These are phyloP conservation scores for Lablab purpureus DNA, from an alignment of 306 rosid species.

Conservation along the genomic window DNA sequence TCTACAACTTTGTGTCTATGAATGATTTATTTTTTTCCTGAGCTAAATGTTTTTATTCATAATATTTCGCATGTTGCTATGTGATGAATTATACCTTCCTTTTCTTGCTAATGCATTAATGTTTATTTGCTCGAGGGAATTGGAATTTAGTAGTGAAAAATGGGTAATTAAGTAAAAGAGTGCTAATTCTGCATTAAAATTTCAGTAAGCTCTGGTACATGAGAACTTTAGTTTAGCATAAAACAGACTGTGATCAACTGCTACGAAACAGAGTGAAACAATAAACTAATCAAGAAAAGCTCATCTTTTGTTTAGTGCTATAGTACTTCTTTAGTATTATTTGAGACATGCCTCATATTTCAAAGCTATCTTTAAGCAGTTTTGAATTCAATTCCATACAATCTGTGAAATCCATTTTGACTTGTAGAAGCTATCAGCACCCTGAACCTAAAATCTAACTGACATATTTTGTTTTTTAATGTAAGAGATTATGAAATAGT, in stretches of 20 bases:
- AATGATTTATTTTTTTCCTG: neutral
- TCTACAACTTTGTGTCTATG: neutral
- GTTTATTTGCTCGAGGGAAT: neutral
- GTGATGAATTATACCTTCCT: conserved; percentile 16
- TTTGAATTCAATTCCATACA: conserved; percentile 16
- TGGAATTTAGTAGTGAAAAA: conserved; percentile 19
- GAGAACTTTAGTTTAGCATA: conserved; percentile 20
- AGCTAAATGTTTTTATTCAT: neutral
- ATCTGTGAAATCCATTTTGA: conserved; percentile 8
- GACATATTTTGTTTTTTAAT: conserved; percentile 1
- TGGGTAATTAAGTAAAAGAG: neutral
- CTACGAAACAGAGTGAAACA: neutral
- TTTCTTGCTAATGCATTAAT: neutral
- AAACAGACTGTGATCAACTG: conserved; percentile 1
- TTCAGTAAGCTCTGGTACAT: neutral
- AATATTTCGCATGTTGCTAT: conserved; percentile 9
- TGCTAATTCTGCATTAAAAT: neutral
- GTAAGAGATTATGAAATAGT: neutral
- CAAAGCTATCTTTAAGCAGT: neutral
- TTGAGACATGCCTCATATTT: neutral
- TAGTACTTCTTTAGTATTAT: neutral
- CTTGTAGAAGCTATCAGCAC: conserved; percentile 26
- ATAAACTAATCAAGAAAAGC: neutral
- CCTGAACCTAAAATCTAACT: conserved; percentile 3
- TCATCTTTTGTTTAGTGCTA: neutral